Evolutionary conservation across 345 rosid species (phyloP), one percentile per base, ranked within the genome.

Genomic region (Lepidium aucheri): DNA sequence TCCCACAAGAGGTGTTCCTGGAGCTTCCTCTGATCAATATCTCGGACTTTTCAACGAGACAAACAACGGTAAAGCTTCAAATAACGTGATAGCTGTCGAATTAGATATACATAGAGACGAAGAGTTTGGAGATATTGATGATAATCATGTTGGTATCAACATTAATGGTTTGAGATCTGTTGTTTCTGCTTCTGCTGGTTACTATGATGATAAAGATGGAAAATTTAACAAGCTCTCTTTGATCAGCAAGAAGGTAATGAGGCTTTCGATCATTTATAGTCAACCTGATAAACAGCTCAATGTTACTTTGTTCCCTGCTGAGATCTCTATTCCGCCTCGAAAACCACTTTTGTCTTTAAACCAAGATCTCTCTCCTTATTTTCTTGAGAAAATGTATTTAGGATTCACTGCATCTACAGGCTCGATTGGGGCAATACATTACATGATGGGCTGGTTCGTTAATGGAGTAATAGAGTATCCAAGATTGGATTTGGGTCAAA

Each of bases 401-500:
- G 96, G 94, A n/a, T 81, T 89, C 80, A 78, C 88, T 4, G 81
- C 91, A 6, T 53, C 94, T 0, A 83, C 86, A 1, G 81, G 87
- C 0, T 52, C 77, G 3, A 38, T 74, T 32, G 8, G 55, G 17
- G 74, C 81, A 8, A 62, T 72, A 12, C 90, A 86, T n/a, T 84
- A 80, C 53, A 2, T 24, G 26, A 24, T 80, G 35, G 80, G 89
- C 15, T 84, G 85, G 83, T 79, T 82, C 57, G 63, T 75, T 50
- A 72, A 11, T 30, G 69, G 43, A 50, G 82, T 63, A 41, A 73
- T 84, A 7, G 66, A 60, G 72, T 77, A 79, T 53, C 67, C 70
- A 13, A 61, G 41, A 7, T 69, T 87, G 11, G 63, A 70, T 1
- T 38, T 81, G 6, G 40, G 40, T 43, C 6, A 0, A 5, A 0